Evolutionary conservation across 176 grass and related monocot species (phyloP).

Genomic region (Rhynchospora pubera): DNA sequence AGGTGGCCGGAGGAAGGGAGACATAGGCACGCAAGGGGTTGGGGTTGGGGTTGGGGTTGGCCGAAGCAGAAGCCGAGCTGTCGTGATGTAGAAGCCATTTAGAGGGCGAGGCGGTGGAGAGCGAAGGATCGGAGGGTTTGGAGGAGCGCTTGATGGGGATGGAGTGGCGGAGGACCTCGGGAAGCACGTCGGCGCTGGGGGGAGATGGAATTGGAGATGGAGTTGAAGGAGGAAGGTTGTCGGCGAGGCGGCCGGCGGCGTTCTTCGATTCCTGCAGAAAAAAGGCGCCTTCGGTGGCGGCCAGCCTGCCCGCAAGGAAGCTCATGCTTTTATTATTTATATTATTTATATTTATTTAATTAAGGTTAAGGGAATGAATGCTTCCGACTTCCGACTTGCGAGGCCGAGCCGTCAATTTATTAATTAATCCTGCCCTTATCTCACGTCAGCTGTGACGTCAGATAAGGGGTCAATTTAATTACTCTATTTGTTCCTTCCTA

Average conservation of each 20-base stretch:
- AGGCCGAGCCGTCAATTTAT: too few relatives aligned
- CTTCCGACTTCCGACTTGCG: too few relatives aligned
- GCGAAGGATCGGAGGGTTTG: slow-evolving; percentile 23
- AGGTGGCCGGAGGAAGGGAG: slow-evolving; percentile 76
- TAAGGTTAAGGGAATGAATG: too few relatives aligned
- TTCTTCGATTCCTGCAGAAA: slow-evolving; percentile 78
- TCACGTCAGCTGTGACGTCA: neutral
- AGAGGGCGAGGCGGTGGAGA: slow-evolving; percentile 33
- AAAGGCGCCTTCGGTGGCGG: slow-evolving; percentile 70
- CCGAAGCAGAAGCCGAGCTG: too few relatives aligned
- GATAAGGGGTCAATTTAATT: too few relatives aligned
- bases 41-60: too few relatives aligned
- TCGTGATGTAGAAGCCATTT: slow-evolving; percentile 36
- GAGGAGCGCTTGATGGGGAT: slow-evolving; percentile 46
- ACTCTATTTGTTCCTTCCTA: too few relatives aligned
- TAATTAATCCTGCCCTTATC: too few relatives aligned
- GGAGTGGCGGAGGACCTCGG: slow-evolving; percentile 82
- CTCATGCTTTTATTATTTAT: too few relatives aligned
- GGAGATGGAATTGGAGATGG: neutral
- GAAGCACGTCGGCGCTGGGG: slow-evolving; percentile 49
- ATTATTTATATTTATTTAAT: slow-evolving; percentile 2
- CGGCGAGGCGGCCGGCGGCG: slow-evolving; percentile 58
- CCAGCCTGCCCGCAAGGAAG: slow-evolving; percentile 67
- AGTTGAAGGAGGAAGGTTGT: slow-evolving; percentile 38
- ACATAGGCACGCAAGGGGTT: slow-evolving; percentile 64